A percentile compares a stretch with the other conserved stretches of the same genome.
Conservation (phyloP, 2,329 filamentous ascomycete species). For the Phyllosticta ampelicida region DNA sequence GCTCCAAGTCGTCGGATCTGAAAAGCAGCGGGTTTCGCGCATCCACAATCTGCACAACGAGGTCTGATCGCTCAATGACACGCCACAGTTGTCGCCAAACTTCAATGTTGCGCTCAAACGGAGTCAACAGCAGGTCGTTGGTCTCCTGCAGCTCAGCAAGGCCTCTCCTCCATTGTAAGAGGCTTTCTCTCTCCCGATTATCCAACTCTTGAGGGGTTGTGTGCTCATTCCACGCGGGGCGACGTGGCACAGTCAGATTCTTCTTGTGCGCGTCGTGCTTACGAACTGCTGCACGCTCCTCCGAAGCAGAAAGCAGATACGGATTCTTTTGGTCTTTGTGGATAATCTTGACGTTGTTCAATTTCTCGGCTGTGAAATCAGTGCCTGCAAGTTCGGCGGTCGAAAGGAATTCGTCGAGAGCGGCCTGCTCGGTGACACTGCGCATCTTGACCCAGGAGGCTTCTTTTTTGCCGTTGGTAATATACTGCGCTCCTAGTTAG, state of each 20-base stretch:
- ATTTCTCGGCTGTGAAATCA: constrained; percentile 97
- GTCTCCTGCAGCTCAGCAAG: constrained; percentile 89
- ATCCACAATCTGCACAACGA: constrained; percentile 97
- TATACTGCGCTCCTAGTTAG: constrained; percentile 49
- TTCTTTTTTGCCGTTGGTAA: constrained; percentile 83
- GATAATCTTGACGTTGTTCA: constrained; percentile 98
- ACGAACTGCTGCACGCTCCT: constrained; percentile 65
- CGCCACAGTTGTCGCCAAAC: constrained; percentile 98
- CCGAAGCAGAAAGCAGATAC: constrained; percentile 72
- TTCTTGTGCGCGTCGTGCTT: constrained; percentile 76
- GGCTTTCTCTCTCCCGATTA: constrained; percentile 61
- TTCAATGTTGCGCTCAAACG: constrained; percentile 93
- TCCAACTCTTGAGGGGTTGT: constrained; percentile 82
- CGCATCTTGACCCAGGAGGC: constrained; percentile 99
- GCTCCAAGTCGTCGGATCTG: constrained; percentile 84
- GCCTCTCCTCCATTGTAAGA: constrained; percentile 81
- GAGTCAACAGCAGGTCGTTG: constrained; percentile 91
- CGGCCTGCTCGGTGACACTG: constrained; percentile 92
- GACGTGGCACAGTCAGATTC: constrained; percentile 75
- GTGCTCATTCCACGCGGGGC: constrained; percentile 76
- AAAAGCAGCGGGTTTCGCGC: constrained; percentile 91
- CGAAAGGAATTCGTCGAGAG: constrained; percentile 89
- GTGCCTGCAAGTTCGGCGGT: constrained; percentile 96
- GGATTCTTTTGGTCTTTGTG: constrained; percentile 94
- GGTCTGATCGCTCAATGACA: constrained; percentile 91